phyloP scores from a whole-genome alignment of 2,329 filamentous ascomycete species.

The Aureobasidium subglaciale region DNA sequence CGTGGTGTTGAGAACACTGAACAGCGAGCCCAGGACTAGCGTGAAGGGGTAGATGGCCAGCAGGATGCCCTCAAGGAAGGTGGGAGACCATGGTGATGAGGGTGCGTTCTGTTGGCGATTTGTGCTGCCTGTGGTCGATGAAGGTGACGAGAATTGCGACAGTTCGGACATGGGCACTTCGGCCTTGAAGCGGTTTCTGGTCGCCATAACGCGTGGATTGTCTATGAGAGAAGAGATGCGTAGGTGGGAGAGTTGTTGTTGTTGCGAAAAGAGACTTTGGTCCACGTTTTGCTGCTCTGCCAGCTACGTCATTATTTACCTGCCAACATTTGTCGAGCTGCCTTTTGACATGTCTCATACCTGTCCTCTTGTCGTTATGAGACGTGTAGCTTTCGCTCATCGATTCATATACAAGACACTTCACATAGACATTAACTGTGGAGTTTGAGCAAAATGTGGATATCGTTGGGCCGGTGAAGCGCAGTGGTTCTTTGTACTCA shows the following conservation, averaged over 20 bases:
- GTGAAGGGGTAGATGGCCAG: conserved; percentile 69
- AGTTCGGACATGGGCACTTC: background rate
- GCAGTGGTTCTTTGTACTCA: no score
- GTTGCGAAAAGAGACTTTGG: background rate
- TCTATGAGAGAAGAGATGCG: background rate
- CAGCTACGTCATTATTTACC: conserved; percentile 3
- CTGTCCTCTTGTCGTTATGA: background rate
- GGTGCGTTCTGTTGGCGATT: background rate
- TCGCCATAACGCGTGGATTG: background rate
- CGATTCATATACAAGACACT: background rate
- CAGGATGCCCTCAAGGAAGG: conserved; percentile 57
- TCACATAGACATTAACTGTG: no score
- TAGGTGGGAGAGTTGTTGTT: background rate
- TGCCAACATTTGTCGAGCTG: conserved; percentile 11
- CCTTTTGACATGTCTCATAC: background rate
- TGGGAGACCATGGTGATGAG: conserved; percentile 58
- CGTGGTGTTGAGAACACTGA: conserved; percentile 72
- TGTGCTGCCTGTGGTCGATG: background rate
- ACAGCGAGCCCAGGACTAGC: conserved; percentile 74
- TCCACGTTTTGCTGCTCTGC: conserved; percentile 3
- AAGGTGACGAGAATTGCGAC: background rate
- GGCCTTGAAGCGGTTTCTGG: conserved; percentile 2
- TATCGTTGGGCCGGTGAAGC: no score
- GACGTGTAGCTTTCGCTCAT: background rate
- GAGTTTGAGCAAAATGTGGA: no score